phyloP scores from a whole-genome alignment of 306 rosid genomes.

The Fagus sylvatica region DNA sequence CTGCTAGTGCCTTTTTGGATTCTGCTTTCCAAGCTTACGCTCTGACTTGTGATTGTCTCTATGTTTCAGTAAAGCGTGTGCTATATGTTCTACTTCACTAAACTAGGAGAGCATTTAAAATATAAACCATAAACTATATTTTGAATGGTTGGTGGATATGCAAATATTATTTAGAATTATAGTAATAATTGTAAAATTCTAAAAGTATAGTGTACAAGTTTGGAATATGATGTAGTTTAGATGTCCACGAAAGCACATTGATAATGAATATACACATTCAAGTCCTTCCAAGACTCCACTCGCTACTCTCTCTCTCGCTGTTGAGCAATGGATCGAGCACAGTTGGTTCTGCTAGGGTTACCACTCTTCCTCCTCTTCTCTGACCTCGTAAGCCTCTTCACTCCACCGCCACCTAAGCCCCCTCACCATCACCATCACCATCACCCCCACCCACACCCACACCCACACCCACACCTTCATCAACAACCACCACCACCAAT shows the following conservation, averaged over 20 bases:
- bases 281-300: neutral
- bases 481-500: conserved; percentile 28
- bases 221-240: too few relatives aligned
- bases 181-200: too few relatives aligned
- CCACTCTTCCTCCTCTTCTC: conserved; percentile 64
- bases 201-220: too few relatives aligned
- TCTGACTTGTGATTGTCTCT: too few relatives aligned
- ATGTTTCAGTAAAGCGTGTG: too few relatives aligned
- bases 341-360: conserved; percentile 53
- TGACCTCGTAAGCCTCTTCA: conserved; percentile 53
- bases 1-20: too few relatives aligned
- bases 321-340: conserved; percentile 61
- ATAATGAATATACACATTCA: neutral
- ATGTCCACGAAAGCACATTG: neutral
- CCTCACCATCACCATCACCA: conserved; percentile 23
- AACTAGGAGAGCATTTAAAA: too few relatives aligned
- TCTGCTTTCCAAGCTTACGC: too few relatives aligned
- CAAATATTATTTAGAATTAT: too few relatives aligned
- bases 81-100: too few relatives aligned
- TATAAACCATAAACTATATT: too few relatives aligned
- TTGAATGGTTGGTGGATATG: too few relatives aligned
- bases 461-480: conserved; percentile 30
- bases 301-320: neutral
- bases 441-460: conserved; percentile 24
- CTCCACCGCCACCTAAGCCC: conserved; percentile 40